Evolutionary conservation across 345 rosid genomes (phyloP), one percentile per base, ranked within the genome.

Genomic region (Lepidium sativum): DNA sequence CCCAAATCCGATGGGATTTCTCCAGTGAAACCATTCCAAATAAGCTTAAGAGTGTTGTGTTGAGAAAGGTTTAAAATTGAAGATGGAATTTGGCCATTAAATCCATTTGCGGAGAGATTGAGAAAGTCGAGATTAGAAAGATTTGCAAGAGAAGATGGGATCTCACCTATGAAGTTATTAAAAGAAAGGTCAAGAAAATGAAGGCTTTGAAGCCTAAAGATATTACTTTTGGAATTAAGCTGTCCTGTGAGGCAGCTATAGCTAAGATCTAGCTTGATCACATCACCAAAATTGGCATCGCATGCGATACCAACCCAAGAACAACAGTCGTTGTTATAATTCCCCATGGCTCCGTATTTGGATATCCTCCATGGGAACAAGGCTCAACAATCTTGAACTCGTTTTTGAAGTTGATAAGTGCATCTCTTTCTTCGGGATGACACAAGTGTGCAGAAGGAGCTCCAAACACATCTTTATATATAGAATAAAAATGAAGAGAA

Each of bases 121-220:
- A 52, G 8, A 52, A 5, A 8, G n/a, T 4, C 15, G n/a, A 52
- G 56, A 9, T 9, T 0, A 15, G 21, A 14, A 9, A 52, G n/a
- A 1, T 3, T 14, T 29, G 0, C 13, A 32, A 32, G 9, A 16
- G 23, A 53, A 9, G 40, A 53, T 32, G 23, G 35, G 18, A 52
- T 52, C 31, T 15, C 4, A 38, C 62, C 59, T 4, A 0, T 15
- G 5, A 82, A 76, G 4, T 14, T 17, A 42, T 79, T 79, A 49
- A 45, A 12, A 1, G 82, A 76, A 18, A 76, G 40, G 2, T 52
- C n/a, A 33, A 48, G 49, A 0, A 9, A 18, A 44, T n/a, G 65
- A 35, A 4, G 67, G 66, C 16, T 43, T 63, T 6, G 52, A 9
- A 60, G 65, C n/a, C 18, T 23, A 42, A 9, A 42, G 42, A 60